Percentiles rank a stretch among this genome's conserved stretches.
These are phyloP conservation scores for Hondaea fermentalgiana DNA, from an alignment of 108 stramenopile genomes.

Conservation along the genomic window DNA sequence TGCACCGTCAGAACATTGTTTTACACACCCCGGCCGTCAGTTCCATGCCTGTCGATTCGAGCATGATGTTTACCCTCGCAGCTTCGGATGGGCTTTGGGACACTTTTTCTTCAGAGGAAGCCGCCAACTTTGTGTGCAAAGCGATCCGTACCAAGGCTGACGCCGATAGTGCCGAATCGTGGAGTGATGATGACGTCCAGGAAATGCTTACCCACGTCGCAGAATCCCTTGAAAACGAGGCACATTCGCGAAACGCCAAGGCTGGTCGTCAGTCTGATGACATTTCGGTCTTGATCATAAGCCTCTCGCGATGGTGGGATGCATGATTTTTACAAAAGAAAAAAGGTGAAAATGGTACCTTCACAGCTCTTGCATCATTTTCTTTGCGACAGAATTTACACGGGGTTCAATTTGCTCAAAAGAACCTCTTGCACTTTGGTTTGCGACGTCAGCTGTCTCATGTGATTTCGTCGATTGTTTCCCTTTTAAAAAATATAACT, in stretches of 20 bases:
- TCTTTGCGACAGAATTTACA: too few species aligned
- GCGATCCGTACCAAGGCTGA: not conserved
- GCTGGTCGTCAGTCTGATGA: not conserved
- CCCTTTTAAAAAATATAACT: too few species aligned
- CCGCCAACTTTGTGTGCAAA: not conserved
- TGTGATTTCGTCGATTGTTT: too few species aligned
- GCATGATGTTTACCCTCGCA: not conserved
- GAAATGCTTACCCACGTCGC: not conserved
- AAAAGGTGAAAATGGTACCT: too few species aligned
- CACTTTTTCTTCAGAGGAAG: not conserved
- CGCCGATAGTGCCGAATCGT: not conserved
- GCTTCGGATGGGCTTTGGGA: not conserved
- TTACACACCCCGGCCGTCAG: not conserved
- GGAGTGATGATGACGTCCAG: not conserved
- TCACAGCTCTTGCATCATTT: too few species aligned
- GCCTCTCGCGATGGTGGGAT: not conserved
- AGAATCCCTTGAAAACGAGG: not conserved
- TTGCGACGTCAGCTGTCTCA: too few species aligned
- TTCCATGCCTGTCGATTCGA: not conserved
- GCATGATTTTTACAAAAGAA: not conserved
- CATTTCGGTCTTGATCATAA: not conserved
- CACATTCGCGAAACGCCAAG: not conserved
- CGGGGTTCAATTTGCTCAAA: too few species aligned
- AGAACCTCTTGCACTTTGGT: too few species aligned
- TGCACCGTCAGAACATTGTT: conserved; percentile 1